phyloP scores from a whole-genome alignment of 2,329 filamentous ascomycete genomes.

The Ophiostoma pallidulum region DNA sequence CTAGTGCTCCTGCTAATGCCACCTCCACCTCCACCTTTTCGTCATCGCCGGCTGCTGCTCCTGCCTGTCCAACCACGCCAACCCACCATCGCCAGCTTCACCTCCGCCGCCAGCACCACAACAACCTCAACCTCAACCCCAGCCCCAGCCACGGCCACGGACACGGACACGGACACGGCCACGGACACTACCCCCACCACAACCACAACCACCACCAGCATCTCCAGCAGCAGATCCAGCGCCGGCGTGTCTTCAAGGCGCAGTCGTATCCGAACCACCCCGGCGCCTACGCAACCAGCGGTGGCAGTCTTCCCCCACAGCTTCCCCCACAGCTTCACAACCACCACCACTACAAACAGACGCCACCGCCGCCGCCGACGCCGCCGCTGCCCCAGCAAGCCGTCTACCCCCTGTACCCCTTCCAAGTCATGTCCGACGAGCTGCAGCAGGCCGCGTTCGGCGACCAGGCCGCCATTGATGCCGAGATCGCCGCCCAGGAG shows the following conservation, averaged over 20 bases:
- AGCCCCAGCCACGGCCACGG: too few relatives aligned
- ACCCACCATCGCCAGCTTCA: background rate
- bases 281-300: background rate
- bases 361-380: background rate
- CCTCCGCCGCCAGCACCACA: slow-evolving; percentile 2
- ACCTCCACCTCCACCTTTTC: background rate
- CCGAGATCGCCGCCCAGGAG: slow-evolving; percentile 49
- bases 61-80: too few relatives aligned
- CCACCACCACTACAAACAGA: background rate
- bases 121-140: background rate
- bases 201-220: slow-evolving; percentile 16
- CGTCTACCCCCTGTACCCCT: background rate
- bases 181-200: slow-evolving; percentile 12
- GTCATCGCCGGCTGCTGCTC: background rate
- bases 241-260: slow-evolving; percentile 1
- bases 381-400: background rate
- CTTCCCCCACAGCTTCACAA: background rate
- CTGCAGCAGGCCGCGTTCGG: background rate
- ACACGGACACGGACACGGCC: too few relatives aligned
- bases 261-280: slow-evolving; percentile 1
- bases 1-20: background rate
- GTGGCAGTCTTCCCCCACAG: background rate
- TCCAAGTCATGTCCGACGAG: slow-evolving; percentile 5
- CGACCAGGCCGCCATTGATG: slow-evolving; percentile 17
- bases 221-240: slow-evolving; percentile 10